A percentile compares a stretch with the other conserved stretches of the same genome.
These are phyloP conservation scores for Trichoderma gamsii DNA, from an alignment of 495 filamentous ascomycete species.

Conservation along the genomic window DNA sequence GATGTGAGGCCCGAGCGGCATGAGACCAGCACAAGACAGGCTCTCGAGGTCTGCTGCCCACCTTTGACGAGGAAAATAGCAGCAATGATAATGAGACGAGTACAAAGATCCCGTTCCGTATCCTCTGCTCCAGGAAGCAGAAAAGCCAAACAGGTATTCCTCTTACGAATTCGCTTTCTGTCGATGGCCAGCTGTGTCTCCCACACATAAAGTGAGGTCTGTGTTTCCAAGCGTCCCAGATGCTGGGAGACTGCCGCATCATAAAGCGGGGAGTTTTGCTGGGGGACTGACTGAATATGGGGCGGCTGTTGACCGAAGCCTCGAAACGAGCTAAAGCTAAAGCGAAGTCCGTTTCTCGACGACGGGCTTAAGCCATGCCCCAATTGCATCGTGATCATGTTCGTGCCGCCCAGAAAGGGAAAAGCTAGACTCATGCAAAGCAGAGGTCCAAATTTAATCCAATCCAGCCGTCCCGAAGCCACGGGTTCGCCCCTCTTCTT, in stretches of 20 bases:
- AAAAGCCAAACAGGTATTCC: too few relatives aligned
- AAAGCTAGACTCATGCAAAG: background rate
- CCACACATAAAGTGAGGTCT: background rate
- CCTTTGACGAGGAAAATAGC: too few relatives aligned
- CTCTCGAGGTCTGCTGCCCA: too few relatives aligned
- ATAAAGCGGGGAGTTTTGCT: conserved; percentile 8
- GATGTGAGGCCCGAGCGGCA: too few relatives aligned
- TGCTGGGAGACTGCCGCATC: background rate
- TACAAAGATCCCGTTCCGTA: too few relatives aligned
- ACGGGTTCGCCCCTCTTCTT: background rate
- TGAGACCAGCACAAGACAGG: background rate
- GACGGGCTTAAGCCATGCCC: background rate
- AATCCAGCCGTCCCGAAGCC: conserved; percentile 5
- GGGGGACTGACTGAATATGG: background rate
- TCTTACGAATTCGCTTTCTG: too few relatives aligned
- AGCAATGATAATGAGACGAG: too few relatives aligned
- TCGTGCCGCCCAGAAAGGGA: background rate
- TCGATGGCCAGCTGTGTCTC: too few relatives aligned
- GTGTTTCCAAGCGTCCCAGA: background rate
- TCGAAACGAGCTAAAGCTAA: conserved; percentile 8
- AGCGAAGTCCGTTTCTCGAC: background rate
- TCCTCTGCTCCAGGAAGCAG: too few relatives aligned
- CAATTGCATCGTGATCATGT: background rate
- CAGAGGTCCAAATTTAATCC: background rate
- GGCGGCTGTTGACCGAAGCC: conserved; percentile 8